Conservation (phyloP, 495 filamentous ascomycete species). For the Cairneyella variabilis region DNA sequence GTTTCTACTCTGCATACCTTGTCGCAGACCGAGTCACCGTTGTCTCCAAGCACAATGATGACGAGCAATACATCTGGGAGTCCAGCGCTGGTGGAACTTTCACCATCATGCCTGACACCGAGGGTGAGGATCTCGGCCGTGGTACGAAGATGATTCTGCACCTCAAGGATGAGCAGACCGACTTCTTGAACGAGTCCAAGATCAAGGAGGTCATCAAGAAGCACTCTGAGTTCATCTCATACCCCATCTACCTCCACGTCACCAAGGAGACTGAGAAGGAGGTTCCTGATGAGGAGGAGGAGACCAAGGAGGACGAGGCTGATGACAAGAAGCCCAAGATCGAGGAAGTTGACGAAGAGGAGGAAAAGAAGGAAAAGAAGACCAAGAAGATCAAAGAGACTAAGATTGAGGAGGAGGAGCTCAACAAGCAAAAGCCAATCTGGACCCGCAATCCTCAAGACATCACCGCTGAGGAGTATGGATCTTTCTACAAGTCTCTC, state of each 20-base stretch:
- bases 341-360: constrained; percentile 77
- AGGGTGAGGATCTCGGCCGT: constrained; percentile 85
- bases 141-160: constrained; percentile 97
- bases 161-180: constrained; percentile 97
- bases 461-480: constrained; percentile 96
- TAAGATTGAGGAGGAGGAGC: constrained; percentile 97
- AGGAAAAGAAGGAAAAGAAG: constrained; percentile 88
- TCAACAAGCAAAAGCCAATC: constrained; percentile 99
- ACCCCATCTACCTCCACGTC: constrained; percentile 99
- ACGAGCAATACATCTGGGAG: constrained; percentile 99
- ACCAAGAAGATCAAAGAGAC: constrained; percentile 99
- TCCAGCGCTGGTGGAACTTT: constrained; percentile 96
- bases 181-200: constrained; percentile 97
- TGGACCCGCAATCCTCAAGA: constrained; percentile 98
- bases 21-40: constrained; percentile 96
- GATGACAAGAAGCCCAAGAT: constrained; percentile 81
- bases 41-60: constrained; percentile 97
- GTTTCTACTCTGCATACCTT: constrained; percentile 99
- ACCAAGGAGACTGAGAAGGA: constrained; percentile 98
- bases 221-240: constrained; percentile 99
- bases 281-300: constrained; percentile 93
- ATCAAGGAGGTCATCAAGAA: constrained; percentile 99
- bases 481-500: constrained; percentile 98
- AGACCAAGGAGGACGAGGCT: constrained; percentile 56
- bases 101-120: constrained; percentile 85